These are phyloP conservation scores for Sporobolomyces pararoseus DNA, from an alignment of 768 basidiomycete species.

Conservation along the genomic window DNA sequence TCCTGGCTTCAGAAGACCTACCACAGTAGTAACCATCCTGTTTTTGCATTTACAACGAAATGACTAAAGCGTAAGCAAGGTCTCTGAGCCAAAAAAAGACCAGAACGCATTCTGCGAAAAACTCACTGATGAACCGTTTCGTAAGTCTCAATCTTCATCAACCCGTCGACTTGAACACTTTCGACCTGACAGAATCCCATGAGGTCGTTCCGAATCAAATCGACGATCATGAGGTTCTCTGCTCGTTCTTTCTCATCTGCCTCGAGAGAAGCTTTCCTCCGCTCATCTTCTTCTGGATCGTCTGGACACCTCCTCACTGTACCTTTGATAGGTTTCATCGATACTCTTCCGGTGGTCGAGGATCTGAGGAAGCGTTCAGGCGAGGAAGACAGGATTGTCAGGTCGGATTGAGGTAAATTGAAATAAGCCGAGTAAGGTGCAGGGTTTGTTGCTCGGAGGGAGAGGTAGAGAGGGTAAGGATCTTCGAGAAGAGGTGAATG, in stretches of 20 bases:
- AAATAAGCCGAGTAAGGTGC: slow-evolving; percentile 79
- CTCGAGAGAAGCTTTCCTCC: slow-evolving; percentile 58
- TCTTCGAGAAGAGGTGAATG: slow-evolving; percentile 54
- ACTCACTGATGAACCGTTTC: slow-evolving; percentile 78
- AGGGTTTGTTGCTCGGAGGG: slow-evolving; percentile 70
- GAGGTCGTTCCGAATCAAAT: slow-evolving; percentile 88
- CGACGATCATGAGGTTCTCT: slow-evolving; percentile 97
- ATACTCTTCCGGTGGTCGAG: slow-evolving; percentile 63
- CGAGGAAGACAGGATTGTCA: slow-evolving; percentile 73
- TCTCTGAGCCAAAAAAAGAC: background rate
- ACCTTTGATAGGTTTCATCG: slow-evolving; percentile 92
- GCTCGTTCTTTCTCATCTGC: slow-evolving; percentile 75
- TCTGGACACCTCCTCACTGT: slow-evolving; percentile 58
- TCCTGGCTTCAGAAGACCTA: slow-evolving; percentile 58
- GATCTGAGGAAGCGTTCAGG: slow-evolving; percentile 87
- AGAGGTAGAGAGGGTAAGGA: slow-evolving; percentile 48
- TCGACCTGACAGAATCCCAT: slow-evolving; percentile 71
- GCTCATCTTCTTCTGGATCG: slow-evolving; percentile 60
- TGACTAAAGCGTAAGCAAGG: background rate
- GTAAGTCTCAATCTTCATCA: slow-evolving; percentile 85
- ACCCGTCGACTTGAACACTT: slow-evolving; percentile 73
- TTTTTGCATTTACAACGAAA: no score
- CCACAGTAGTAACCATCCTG: slow-evolving; percentile 80
- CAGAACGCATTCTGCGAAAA: background rate
- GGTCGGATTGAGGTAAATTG: slow-evolving; percentile 21